Percentiles rank a stretch among this genome's conserved stretches.
Evolutionary conservation across 1,139 yeast genomes (phyloP).

Genomic region (Kodamaea ohmeri): DNA sequence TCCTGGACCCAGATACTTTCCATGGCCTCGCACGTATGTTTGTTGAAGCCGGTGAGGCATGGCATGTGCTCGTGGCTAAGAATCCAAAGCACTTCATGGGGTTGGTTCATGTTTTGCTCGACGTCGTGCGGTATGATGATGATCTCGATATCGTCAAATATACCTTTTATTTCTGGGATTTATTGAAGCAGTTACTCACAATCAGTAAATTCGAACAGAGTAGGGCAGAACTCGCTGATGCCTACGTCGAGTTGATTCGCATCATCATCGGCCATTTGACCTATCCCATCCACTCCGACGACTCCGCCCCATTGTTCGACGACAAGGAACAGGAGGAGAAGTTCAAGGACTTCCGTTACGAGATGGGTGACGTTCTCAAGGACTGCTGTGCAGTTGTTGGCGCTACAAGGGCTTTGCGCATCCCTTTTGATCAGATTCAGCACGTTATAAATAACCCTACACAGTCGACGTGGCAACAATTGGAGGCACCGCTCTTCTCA

Average conservation of each 20-base stretch:
- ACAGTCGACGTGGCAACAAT: conserved; percentile 66
- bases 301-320: conserved; percentile 43
- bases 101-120: conserved; percentile 70
- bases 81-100: conserved; percentile 69
- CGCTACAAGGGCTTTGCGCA: conserved; percentile 59
- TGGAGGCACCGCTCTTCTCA: conserved; percentile 88
- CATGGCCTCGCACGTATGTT: conserved; percentile 74
- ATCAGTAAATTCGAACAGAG: conserved; percentile 64
- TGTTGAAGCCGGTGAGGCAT: conserved; percentile 92
- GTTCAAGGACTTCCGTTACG: conserved; percentile 90
- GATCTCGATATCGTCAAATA: conserved; percentile 88
- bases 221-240: conserved; percentile 52
- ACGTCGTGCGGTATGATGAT: conserved; percentile 59
- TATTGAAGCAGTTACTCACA: conserved; percentile 68
- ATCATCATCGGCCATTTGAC: conserved; percentile 70
- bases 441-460: conserved; percentile 33
- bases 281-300: conserved; percentile 59
- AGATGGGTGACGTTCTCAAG: conserved; percentile 93
- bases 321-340: conserved; percentile 86
- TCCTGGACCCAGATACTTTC: conserved; percentile 68
- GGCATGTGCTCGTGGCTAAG: conserved; percentile 86
- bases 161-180: conserved; percentile 91
- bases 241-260: conserved; percentile 62
- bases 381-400: conserved; percentile 94
- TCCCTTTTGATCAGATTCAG: conserved; percentile 58